Base-by-base conservation (phyloP, 306 rosid species). In the Fagus sylvatica region DNA sequence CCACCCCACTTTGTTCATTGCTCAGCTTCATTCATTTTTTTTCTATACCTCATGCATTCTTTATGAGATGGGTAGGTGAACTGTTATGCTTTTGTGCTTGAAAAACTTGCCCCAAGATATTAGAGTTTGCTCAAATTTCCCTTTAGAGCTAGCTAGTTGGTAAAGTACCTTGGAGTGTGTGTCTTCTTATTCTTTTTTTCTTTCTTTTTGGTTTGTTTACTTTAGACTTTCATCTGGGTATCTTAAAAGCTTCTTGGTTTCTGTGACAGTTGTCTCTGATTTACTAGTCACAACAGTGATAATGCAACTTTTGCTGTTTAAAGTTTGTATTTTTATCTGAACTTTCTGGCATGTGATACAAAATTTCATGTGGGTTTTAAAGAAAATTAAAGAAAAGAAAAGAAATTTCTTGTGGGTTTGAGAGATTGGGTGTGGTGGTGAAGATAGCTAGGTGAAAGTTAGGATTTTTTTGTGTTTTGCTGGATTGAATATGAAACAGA, bases 141-240 rank as follows among this genome's bases (percentile, higher is more conserved):
- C 74, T 80, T 69, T 64, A 54, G 42, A 67, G 74, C 6, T 75
- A 77, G 61, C 65, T 51, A 16, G 60, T 75, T 73, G 74, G 71
- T 82, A 79, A 89, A 85, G 83, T 79, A 51, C 80, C 85, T 87
- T 69, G 93, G 78, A 87, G 82, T 89, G 86, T 84, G 90, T 42
- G 91, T 79, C 80, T 28, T 75, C 75, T 88, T 85, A 86, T 69
- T 30, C 74, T 74, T 72, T 79, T 49, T 64, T 80, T 46, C 3
- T 2, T 2, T 46, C 11, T 12, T 10, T 46, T 46, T 46, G 51
- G 51, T 46, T 46, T 74, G 71, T 81, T 77, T 53, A 76, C 12
- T 51, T 53, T 41, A 5, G 32, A 79, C 69, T 61, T 77, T 83
- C 60, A 46, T 54, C 73, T 53, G 74, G 66, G 55, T 2, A 51